A percentile compares a stretch with the other conserved stretches of the same genome.
Conservation (phyloP, 1,139 yeast species). For the Pneumocystis canis region DNA sequence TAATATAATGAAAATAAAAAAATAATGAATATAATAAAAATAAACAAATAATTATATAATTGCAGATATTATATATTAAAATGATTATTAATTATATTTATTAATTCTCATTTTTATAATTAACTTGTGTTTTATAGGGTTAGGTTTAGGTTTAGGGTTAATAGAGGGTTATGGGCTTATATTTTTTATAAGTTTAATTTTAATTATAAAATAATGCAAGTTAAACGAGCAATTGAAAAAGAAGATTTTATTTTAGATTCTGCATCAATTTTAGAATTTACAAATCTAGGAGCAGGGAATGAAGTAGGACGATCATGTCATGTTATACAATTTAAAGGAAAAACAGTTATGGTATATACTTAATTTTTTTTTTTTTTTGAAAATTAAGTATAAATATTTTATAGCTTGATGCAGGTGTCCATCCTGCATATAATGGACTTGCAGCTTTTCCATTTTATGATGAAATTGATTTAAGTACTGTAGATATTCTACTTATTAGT, state of each 20-base stretch:
- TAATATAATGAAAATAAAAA: too few species aligned
- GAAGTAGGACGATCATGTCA: constrained; percentile 97
- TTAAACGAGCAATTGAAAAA: not conserved
- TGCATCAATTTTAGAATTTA: constrained; percentile 42
- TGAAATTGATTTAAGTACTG: constrained; percentile 76
- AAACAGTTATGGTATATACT: constrained; percentile 84
- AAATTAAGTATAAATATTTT: not conserved
- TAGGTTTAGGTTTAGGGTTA: too few species aligned
- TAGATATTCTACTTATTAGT: constrained; percentile 73
- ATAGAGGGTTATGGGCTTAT: too few species aligned
- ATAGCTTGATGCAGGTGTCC: constrained; percentile 82
- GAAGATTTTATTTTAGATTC: constrained; percentile 10
- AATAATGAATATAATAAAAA: too few species aligned
- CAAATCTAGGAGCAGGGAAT: constrained; percentile 98
- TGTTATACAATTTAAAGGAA: constrained; percentile 78
- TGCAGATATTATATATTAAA: too few species aligned
- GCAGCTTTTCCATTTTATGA: constrained; percentile 90
- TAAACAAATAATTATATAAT: too few species aligned
- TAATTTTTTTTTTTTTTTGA: constrained; percentile 5
- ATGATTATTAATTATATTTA: too few species aligned
- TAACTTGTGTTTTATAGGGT: too few species aligned
- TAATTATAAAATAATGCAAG: not conserved
- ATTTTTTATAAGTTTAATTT: not conserved
- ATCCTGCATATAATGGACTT: constrained; percentile 84
- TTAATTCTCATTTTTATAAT: too few species aligned